Evolutionary conservation across 371 early-diverging fungal species (phyloP).

Genomic region (Apophysomyces trapeziformis): DNA sequence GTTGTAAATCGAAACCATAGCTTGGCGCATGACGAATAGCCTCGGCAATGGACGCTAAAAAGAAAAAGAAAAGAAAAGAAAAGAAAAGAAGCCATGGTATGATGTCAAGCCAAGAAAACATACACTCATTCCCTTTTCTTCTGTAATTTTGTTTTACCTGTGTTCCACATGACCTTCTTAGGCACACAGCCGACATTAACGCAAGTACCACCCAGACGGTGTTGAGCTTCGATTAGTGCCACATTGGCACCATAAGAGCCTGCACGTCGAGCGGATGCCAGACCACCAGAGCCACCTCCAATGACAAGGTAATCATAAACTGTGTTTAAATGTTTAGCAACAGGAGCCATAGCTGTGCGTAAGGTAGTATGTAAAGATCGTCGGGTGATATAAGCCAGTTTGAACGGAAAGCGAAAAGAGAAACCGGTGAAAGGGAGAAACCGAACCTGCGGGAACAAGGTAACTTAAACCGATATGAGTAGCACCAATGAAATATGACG

Average conservation of each 20-base stretch:
- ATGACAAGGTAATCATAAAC: constrained; percentile 90
- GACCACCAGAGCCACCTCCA: constrained; percentile 87
- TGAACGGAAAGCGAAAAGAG: background rate
- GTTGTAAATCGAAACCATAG: constrained; percentile 83
- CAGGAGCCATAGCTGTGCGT: constrained; percentile 34
- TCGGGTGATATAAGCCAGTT: constrained; percentile 27
- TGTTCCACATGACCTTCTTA: constrained; percentile 98
- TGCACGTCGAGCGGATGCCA: constrained; percentile 95
- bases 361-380: constrained; percentile 23
- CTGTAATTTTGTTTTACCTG: constrained; percentile 47
- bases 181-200: constrained; percentile 99
- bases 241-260: constrained; percentile 90
- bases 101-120: background rate
- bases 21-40: constrained; percentile 83
- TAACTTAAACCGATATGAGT: too few species aligned
- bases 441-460: background rate
- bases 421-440: background rate
- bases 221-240: constrained; percentile 84
- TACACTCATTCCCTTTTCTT: too few species aligned
- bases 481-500: too few species aligned
- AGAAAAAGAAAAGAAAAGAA: background rate
- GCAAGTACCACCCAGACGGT: constrained; percentile 92
- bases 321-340: constrained; percentile 28
- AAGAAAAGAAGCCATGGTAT: background rate
- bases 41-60: constrained; percentile 81